Evolutionary conservation across 495 filamentous ascomycete species (phyloP), one percentile per base, ranked within the genome.

Genomic region (Neurospora africana): DNA sequence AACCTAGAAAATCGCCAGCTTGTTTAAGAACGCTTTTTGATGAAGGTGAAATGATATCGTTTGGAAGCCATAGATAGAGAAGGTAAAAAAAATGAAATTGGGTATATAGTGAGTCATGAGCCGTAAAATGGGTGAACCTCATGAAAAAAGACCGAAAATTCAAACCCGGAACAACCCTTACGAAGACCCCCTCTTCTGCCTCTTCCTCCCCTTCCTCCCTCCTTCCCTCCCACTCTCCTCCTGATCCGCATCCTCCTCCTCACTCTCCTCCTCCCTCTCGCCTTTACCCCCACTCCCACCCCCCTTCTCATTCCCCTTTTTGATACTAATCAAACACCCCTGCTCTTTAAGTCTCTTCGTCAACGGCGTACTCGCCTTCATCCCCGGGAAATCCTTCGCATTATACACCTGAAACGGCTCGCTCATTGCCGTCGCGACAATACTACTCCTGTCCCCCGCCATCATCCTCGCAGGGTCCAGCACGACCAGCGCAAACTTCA

Each of bases 321-420:
- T 93, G 70, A 93, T 91, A 70, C 89, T 89, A 74, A 93, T 93
- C 43, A 91, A 84, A 73, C 91, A 91, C 36, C 91, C 91, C 81
- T 93, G 91, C 75, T 88, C 83, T 79, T 92, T 91, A 70, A 93
- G 80, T 37, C 86, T 83, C 78, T 90, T 91, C 35, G 91, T 91
- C 39, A 93, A 77, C 30, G 84, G 81, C 33, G 89, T 91, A 77
- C 89, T 91, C 0, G 90, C 89, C 70, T 89, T 84, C 95, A 98
- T 97, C 9, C 95, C 95, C 0, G 93, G 93, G 74, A 98, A 98
- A 79, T 98, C 95, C 79, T 98, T 98, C n/a, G 95, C 93, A 23
- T 93, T 93, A 79, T 90, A 97, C 27, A 98, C 95, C 30, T 90
- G 89, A 78, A 98, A 98, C 10, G 89, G 83, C 53, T 93, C 89